These are phyloP conservation scores for Cytospora chrysosperma DNA, from an alignment of 2,329 filamentous ascomycete genomes.

Conservation along the genomic window DNA sequence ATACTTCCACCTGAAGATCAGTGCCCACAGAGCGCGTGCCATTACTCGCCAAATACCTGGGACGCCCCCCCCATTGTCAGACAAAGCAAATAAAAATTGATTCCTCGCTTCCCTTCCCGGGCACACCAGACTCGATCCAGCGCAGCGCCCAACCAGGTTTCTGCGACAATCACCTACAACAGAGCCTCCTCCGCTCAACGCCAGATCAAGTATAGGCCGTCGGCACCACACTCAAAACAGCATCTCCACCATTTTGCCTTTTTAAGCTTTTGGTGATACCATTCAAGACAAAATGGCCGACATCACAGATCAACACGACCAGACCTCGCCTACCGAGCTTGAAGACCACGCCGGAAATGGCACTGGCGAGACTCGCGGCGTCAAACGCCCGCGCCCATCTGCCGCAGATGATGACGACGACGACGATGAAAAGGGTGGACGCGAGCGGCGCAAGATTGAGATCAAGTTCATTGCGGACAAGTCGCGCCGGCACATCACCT, in stretches of 20 bases:
- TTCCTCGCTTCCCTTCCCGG: slow-evolving; percentile 48
- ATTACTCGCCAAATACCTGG: slow-evolving; percentile 34
- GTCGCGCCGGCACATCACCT: slow-evolving; percentile 98
- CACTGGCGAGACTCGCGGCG: slow-evolving; percentile 68
- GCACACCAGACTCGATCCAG: slow-evolving; percentile 50
- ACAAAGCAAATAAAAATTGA: slow-evolving; percentile 42
- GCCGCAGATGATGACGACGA: slow-evolving; percentile 93
- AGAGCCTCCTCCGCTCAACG: slow-evolving; percentile 51
- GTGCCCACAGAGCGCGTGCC: slow-evolving; percentile 28
- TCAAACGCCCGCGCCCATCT: slow-evolving; percentile 84
- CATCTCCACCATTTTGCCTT: slow-evolving; percentile 59
- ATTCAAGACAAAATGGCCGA: slow-evolving; percentile 64
- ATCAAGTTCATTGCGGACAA: slow-evolving; percentile 99
- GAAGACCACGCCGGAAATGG: slow-evolving; percentile 73
- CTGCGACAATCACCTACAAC: slow-evolving; percentile 49
- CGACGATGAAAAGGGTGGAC: slow-evolving; percentile 94
- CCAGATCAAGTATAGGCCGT: slow-evolving; percentile 67
- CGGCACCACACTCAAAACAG: slow-evolving; percentile 65
- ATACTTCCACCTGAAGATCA: slow-evolving; percentile 4
- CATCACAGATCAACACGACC: slow-evolving; percentile 75
- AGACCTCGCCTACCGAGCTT: slow-evolving; percentile 70
- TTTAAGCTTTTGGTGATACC: slow-evolving; percentile 53
- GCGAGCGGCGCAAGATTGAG: slow-evolving; percentile 98
- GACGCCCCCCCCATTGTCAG: slow-evolving; percentile 30
- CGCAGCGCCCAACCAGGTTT: slow-evolving; percentile 53